A percentile compares a stretch with the other conserved stretches of the same genome.
phyloP scores from a whole-genome alignment of 2,329 filamentous ascomycete genomes.

The Penicillium rolfsii region DNA sequence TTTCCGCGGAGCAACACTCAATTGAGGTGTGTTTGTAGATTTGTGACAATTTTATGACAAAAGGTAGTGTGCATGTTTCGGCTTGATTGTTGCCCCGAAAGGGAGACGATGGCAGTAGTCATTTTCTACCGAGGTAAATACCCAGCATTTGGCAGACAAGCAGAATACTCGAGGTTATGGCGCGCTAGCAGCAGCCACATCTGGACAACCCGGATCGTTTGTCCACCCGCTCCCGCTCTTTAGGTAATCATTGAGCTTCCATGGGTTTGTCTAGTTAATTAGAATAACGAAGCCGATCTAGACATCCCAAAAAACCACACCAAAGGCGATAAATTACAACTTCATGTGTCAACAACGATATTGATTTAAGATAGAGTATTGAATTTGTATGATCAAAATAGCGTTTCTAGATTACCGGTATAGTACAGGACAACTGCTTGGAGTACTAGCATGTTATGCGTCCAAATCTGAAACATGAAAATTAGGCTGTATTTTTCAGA shows the following conservation, averaged over 20 bases:
- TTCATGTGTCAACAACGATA: too few relatives aligned
- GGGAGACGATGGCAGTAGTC: background rate
- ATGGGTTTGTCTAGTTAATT: background rate
- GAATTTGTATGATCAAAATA: too few relatives aligned
- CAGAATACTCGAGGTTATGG: background rate
- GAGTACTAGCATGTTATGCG: too few relatives aligned
- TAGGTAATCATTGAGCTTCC: background rate
- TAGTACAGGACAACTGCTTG: too few relatives aligned
- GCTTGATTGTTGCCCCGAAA: background rate
- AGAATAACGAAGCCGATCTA: background rate
- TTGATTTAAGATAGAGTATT: too few relatives aligned
- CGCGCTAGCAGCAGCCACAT: background rate
- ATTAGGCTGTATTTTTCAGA: too few relatives aligned
- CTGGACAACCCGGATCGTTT: background rate
- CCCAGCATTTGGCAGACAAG: background rate
- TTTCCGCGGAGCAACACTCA: too few relatives aligned
- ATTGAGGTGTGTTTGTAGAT: background rate
- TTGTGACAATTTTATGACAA: background rate
- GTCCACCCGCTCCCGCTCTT: background rate
- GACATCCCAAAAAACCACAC: too few relatives aligned
- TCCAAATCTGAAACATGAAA: too few relatives aligned
- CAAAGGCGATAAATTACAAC: too few relatives aligned
- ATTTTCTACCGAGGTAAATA: background rate
- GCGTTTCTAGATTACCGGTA: too few relatives aligned
- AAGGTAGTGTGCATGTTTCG: background rate